Evolutionary conservation across 176 grass and related monocot species (phyloP).

Genomic region (Rhynchospora tenuis): DNA sequence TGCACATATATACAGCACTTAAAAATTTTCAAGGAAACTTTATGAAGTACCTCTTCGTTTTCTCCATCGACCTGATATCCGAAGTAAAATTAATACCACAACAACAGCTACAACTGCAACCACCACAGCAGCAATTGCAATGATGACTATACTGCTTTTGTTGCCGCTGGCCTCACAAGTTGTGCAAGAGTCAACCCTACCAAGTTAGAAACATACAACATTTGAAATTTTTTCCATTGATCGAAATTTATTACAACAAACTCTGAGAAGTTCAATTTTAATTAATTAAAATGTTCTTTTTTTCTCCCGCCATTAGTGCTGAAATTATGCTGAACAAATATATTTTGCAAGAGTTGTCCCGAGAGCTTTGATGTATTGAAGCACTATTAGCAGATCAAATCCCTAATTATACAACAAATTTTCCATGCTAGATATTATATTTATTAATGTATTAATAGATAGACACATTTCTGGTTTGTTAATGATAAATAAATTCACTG

Average conservation of each 20-base stretch:
- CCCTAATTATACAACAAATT: neutral
- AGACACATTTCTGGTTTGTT: neutral
- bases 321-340: neutral
- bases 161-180: slow-evolving; percentile 31
- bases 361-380: neutral
- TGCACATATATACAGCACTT: too few relatives aligned
- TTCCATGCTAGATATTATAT: neutral
- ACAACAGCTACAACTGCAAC: slow-evolving; percentile 24
- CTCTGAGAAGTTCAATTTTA: neutral
- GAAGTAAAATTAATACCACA: slow-evolving; percentile 5
- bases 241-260: neutral
- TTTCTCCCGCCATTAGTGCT: neutral
- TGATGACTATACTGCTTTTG: neutral
- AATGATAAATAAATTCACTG: neutral
- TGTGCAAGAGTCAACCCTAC: neutral
- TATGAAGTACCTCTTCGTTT: neutral
- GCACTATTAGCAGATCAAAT: neutral
- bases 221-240: neutral
- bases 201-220: neutral
- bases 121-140: slow-evolving; percentile 28
- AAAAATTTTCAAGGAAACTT: too few relatives aligned
- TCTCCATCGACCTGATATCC: slow-evolving; percentile 16
- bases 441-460: neutral
- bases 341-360: neutral
- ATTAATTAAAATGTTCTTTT: neutral